Base-by-base conservation (phyloP, 2,329 filamentous ascomycete genomes). In the Hortaea werneckii region DNA sequence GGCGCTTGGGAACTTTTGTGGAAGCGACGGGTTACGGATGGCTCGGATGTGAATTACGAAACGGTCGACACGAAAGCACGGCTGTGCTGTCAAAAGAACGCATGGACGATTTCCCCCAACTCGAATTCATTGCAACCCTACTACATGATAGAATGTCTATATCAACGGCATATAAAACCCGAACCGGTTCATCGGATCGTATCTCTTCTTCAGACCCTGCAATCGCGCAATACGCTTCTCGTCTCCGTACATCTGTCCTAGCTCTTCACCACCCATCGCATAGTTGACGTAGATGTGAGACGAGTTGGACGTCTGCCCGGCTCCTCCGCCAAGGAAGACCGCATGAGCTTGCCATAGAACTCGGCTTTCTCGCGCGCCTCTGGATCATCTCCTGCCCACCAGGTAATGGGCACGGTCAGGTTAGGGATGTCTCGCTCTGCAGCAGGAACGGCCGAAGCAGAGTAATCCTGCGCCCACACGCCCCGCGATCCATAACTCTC, bases 261-360 rank as follows among this genome's bases (percentile, higher is more conserved):
- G 49, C 1, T 48, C 48, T 44, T 66, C 64, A 12, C 58, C 53
- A 7, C 62, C 60, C 44, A 55, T 54, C 2, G 63, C 63, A 45
- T 65, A 66, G 45, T 66, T 65, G 1, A 65, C 56, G 43, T 67
- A 66, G 2, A 55, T 49, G 10, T 59, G 51, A 7, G 62, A 45
- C 37, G 2, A n/a, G 34, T 34, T 27, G 37, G 37, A 32, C 41
- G 26, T 12, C 29, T 42, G 2, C 8, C 20, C 7, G 4, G 30
- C 27, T 9, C 41, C 8, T 10, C 37, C 13, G 37, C 37, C 3
- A 42, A 4, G 10, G 26, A 28, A 2, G 26, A 28, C 6, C 41
- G 26, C 41, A 42, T 42, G 9, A 11, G 8, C 28, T 40, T 6
- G 35, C 40, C 8, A 32, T 42, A 47, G 5, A 35, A 26, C 30